Conservation (phyloP, 306 rosid species). For the Casuarina cunninghamiana region DNA sequence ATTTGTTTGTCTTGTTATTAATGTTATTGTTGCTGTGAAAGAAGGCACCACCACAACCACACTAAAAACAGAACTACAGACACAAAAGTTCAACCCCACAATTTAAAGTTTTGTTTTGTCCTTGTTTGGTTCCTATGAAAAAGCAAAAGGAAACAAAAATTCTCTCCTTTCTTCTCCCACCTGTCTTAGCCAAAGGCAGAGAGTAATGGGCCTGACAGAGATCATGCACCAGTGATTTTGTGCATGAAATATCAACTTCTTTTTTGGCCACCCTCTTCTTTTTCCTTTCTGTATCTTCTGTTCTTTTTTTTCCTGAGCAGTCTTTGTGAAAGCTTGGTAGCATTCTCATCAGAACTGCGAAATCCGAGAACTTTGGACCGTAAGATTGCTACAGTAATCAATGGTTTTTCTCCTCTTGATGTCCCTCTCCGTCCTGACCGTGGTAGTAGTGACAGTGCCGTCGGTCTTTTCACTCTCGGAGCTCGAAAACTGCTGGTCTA, state of each 20-base stretch:
- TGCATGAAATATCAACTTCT: conserved; percentile 31
- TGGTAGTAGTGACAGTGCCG: conserved; percentile 20
- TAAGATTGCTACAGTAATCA: conserved; percentile 34
- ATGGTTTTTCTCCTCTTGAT: conserved; percentile 54
- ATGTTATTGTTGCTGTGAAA: conserved; percentile 30
- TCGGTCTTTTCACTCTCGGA: conserved; percentile 63
- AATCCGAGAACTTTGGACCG: conserved; percentile 47
- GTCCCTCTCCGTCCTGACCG: conserved; percentile 43
- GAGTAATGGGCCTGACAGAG: conserved; percentile 35
- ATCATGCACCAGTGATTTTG: conserved; percentile 43
- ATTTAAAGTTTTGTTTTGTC: conserved; percentile 73
- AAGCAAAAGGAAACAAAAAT: conserved; percentile 33
- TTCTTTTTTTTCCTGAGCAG: conserved; percentile 11
- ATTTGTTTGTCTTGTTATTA: background rate
- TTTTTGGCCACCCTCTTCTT: conserved; percentile 6
- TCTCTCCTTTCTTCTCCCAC: conserved; percentile 22
- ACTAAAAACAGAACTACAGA: conserved; percentile 38
- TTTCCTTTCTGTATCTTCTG: background rate
- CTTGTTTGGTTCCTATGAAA: conserved; percentile 47
- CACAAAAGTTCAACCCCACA: conserved; percentile 37
- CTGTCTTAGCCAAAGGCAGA: conserved; percentile 23
- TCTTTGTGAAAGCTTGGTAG: conserved; percentile 30
- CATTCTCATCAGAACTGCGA: conserved; percentile 35
- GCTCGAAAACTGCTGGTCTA: conserved; percentile 75
- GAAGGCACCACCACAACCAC: conserved; percentile 41